Evolutionary conservation across 1,284 basidiomycete genomes (phyloP).

Genomic region (Retiboletus flavoniger): DNA sequence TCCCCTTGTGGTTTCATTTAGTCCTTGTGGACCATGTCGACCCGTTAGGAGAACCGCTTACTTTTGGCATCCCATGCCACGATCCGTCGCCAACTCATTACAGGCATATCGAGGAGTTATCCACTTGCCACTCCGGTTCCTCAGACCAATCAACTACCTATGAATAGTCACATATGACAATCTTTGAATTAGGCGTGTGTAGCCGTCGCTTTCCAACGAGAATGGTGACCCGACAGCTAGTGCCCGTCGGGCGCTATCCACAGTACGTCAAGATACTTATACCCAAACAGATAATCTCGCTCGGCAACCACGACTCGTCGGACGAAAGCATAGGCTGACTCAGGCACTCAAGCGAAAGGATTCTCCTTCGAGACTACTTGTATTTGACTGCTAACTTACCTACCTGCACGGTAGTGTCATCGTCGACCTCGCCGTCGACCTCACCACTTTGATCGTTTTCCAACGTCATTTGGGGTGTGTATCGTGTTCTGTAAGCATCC

Average conservation of each 20-base stretch:
- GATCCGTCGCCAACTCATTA: not conserved
- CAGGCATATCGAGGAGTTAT: not conserved
- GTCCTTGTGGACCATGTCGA: not conserved
- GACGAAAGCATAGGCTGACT: not conserved
- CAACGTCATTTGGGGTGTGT: not conserved
- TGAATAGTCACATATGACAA: not conserved
- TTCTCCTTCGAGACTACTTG: not conserved
- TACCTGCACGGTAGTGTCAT: too few species aligned
- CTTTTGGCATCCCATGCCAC: not conserved
- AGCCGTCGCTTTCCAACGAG: not conserved
- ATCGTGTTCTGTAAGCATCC: not conserved
- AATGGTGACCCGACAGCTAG: not conserved
- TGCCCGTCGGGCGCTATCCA: too few species aligned
- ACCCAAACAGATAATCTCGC: not conserved
- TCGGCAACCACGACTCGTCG: not conserved
- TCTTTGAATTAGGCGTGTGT: not conserved
- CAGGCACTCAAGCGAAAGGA: not conserved
- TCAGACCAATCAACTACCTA: not conserved
- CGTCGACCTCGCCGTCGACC: not conserved
- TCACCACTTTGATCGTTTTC: not conserved
- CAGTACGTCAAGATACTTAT: not conserved
- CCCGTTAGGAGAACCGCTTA: not conserved
- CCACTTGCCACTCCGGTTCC: not conserved
- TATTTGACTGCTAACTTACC: not conserved
- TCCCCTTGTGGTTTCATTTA: not conserved